Base-by-base conservation (phyloP, 129 eudicot species). In the Apium graveolens region DNA sequence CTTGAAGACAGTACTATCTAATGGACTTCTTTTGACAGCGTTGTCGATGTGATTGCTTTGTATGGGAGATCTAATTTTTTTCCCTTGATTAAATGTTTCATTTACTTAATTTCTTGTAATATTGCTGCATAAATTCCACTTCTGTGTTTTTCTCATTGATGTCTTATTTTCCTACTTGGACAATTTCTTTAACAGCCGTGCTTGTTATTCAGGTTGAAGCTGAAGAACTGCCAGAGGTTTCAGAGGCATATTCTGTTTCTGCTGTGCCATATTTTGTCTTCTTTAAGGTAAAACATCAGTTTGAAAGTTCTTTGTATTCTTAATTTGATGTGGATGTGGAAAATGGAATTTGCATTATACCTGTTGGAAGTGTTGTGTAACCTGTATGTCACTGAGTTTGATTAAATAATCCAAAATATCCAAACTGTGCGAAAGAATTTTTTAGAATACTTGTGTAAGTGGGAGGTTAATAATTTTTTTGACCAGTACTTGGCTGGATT, bases 211-310 rank as follows among this genome's bases (percentile, higher is more conserved):
- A 91, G 99, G 97, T 90, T 77, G 99, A 96, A 87, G 99, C 99
- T 80, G 99, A 92, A 84, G 97, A 96, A 83, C 97, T 92, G 78
- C 97, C 99, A n/a, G 99, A 96, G 75, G 90, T 96, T 34, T 96
- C 99, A 35, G 99, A 92, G 85, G 93, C 92, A 55, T 86, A 87
- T 83, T 90, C 97, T 38, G 99, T 96, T 81, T 90, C 99, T 57
- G 97, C 97, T 74, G 97, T 96, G 75, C 99, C 99, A 41, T 96
- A 73, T 81, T 92, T 96, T 37, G 97, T 87, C 68, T 96, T 96
- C 81, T 77, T 84, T 45, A 92, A 92, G 99, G 97, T 92, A 87
- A 87, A 78, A 57, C 32, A 44, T 80, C 49, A 2, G 77, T 3
- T 11, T 74, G n/a, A 11, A 45, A 31, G 45, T 20, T 37, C 26